A percentile compares a stretch with the other conserved stretches of the same genome.
Evolutionary conservation across 805 yeast genomes (phyloP).

Genomic region (Wickerhamomyces tratensis): DNA sequence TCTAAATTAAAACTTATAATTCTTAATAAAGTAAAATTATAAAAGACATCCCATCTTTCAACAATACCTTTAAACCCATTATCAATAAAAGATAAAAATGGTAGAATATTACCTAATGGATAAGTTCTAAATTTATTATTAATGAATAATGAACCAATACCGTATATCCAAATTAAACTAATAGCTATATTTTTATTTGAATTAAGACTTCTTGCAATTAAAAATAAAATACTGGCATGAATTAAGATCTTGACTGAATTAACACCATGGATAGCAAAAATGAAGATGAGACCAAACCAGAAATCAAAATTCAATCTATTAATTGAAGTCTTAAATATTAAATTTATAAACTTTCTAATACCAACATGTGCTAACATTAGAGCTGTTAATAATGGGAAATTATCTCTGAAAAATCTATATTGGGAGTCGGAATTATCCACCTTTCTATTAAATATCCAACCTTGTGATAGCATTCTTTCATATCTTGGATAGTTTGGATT

Average conservation of each 20-base stretch:
- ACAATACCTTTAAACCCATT: conserved; percentile 62
- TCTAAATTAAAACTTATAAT: conserved; percentile 80
- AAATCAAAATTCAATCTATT: conserved; percentile 61
- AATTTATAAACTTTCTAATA: conserved; percentile 30
- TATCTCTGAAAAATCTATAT: conserved; percentile 79
- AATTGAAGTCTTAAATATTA: conserved; percentile 12
- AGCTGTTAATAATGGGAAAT: conserved; percentile 51
- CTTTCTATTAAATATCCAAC: conserved; percentile 87
- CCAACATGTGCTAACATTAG: conserved; percentile 45
- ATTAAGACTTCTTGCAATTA: conserved; percentile 31
- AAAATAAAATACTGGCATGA: conserved; percentile 47
- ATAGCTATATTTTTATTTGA: conserved; percentile 28
- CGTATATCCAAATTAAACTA: conserved; percentile 61
- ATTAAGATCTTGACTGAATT: conserved; percentile 51
- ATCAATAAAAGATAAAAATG: conserved; percentile 45
- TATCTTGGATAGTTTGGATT: conserved; percentile 66
- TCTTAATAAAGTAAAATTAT: conserved; percentile 79
- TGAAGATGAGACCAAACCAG: conserved; percentile 56
- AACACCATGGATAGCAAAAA: conserved; percentile 73
- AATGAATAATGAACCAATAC: conserved; percentile 65
- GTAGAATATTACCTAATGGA: conserved; percentile 33
- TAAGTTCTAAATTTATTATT: conserved; percentile 59
- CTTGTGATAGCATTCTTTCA: conserved; percentile 53
- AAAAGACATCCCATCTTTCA: conserved; percentile 92
- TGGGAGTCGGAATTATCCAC: conserved; percentile 92